Evolutionary conservation across 2,329 filamentous ascomycete genomes (phyloP).

Genomic region (Colletotrichum tofieldiae): DNA sequence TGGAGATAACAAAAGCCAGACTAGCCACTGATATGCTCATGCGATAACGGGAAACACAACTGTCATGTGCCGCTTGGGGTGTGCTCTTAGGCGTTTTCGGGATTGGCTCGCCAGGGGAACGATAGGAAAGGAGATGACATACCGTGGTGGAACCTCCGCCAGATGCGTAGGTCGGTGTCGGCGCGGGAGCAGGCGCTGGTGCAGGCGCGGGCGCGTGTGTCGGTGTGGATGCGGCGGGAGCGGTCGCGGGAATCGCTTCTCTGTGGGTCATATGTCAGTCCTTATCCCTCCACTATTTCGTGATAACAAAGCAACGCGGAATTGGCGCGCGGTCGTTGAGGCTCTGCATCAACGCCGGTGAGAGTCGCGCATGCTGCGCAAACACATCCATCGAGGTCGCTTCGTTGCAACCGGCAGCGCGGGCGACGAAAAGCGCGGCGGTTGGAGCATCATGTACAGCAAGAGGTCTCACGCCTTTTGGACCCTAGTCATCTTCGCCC

Average conservation of each 20-base stretch:
- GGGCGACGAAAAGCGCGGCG: constrained; percentile 1
- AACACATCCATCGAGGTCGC: not conserved
- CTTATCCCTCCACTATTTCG: constrained; percentile 25
- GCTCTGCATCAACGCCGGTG: not conserved
- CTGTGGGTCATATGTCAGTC: constrained; percentile 37
- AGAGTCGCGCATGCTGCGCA: not conserved
- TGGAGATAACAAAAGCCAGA: constrained; percentile 9
- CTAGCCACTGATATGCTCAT: constrained; percentile 9
- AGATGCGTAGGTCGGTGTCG: constrained; percentile 36
- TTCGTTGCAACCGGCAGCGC: not conserved
- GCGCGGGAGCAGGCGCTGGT: constrained; percentile 29
- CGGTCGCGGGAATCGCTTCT: constrained; percentile 35
- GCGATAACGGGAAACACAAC: constrained; percentile 12
- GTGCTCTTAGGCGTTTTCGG: not conserved
- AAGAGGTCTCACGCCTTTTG: not conserved
- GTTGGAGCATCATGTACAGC: not conserved
- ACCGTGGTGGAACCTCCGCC: constrained; percentile 36
- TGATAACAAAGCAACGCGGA: not conserved
- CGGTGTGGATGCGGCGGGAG: constrained; percentile 30
- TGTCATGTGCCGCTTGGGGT: constrained; percentile 9
- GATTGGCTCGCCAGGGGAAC: constrained; percentile 20
- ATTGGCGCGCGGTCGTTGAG: not conserved
- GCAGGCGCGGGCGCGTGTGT: constrained; percentile 12
- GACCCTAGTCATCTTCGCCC: not conserved
- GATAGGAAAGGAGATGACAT: constrained; percentile 19